Evolutionary conservation across 441 rosid genomes (phyloP), one percentile per base, ranked within the genome.

Genomic region (Croton laevigatus): DNA sequence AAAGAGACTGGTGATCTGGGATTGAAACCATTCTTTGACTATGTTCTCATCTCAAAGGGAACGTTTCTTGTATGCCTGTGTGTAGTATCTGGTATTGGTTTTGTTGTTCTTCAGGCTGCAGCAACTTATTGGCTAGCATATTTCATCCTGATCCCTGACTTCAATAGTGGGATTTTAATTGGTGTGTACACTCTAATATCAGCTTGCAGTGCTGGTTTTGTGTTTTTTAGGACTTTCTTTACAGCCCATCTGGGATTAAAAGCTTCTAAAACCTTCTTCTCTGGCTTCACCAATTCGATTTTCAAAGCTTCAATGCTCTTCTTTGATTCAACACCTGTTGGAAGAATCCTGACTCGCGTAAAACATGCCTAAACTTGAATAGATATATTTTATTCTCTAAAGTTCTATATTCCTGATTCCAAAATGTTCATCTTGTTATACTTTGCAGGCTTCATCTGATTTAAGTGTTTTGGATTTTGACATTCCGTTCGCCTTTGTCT

Each of bases 301-400:
- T 91, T 91, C 23, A 88, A 80, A 80, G 96, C 97, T 78, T 92
- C 98, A 0, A 91, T 90, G 92, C 81, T 83, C 55, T 91, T 94
- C 84, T 94, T 91, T 6, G 97, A 91, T 71, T 90, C 97, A 38
- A 91, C 98, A 61, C 97, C 97, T 0, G 86, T 94, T 61, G 97
- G 97, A 22, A 81, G 95, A 75, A 91, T 91, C 73, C 80, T 91
- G 74, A 91, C 97, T 37, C 85, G 97, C 55, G 98, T 89, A 86
- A 84, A 79, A 52, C 10, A 6, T 66, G 32, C 32, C 32, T 14
- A 16, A 57, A 61, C 44, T 40, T 40, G 9, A 40, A 40, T 40
- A 4, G 10, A 4, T 40, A 40, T 6, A 6, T 7, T 40, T 6
- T 4, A 38, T 42, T 23, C 44, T 37, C 27, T 8, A 37, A 65